These are phyloP conservation scores for Westerdykella ornata DNA, from an alignment of 2,329 filamentous ascomycete species.

Conservation along the genomic window DNA sequence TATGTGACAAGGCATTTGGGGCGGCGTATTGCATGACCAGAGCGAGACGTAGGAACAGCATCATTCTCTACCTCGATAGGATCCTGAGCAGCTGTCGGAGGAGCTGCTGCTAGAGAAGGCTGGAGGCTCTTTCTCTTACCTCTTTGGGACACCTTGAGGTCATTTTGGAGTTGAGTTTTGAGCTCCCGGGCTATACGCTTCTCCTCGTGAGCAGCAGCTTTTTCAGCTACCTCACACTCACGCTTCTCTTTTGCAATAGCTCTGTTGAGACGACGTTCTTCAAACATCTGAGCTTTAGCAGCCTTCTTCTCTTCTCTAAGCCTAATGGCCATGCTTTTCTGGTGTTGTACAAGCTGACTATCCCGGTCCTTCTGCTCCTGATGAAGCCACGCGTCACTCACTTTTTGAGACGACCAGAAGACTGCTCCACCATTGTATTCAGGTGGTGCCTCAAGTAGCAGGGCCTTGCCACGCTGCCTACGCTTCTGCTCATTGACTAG, in stretches of 20 bases:
- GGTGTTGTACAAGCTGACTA: not conserved
- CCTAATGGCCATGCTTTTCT: too few species aligned
- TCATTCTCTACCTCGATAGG: not conserved
- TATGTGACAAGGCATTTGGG: too few species aligned
- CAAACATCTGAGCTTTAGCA: too few species aligned
- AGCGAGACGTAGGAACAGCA: not conserved
- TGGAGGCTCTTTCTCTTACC: not conserved
- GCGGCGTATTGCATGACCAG: not conserved
- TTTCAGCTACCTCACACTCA: not conserved
- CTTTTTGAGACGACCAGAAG: constrained; percentile 7
- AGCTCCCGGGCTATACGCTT: too few species aligned
- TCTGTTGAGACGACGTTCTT: not conserved
- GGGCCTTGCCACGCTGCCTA: constrained; percentile 3
- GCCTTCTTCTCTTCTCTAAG: not conserved
- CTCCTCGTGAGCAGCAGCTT: too few species aligned
- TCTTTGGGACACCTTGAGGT: not conserved
- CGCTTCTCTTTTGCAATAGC: not conserved
- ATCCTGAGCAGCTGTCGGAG: not conserved
- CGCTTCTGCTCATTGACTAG: constrained; percentile 4
- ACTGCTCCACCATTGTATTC: constrained; percentile 8
- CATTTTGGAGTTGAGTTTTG: not conserved
- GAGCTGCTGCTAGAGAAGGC: not conserved
- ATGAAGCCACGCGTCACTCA: too few species aligned
- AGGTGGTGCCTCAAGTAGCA: constrained; percentile 3
- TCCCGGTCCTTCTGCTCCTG: not conserved